Evolutionary conservation across 257 asterid species (phyloP), one percentile per base, ranked within the genome.

Genomic region (Nicotiana sylvestris): DNA sequence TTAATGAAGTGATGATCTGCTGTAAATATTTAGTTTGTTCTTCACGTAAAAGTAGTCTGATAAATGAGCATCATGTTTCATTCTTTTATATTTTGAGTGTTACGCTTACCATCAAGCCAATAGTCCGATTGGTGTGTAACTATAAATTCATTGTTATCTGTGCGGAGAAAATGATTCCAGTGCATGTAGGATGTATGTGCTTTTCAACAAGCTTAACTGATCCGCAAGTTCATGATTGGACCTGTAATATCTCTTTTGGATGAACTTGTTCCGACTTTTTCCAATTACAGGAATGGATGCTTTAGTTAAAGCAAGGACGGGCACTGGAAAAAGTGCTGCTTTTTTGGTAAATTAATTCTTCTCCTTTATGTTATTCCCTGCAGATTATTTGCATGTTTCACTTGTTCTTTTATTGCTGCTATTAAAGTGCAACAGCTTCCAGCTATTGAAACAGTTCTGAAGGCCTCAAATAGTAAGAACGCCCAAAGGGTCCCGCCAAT

Each of bases 391-490:
- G 53, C 53, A 56, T 79, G 53, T 51, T 66, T 81, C 80, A 18
- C 27, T 64, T 61, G 58, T 74, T 60, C 66, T 80, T 76, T 80
- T 84, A 84, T 85, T 86, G 84, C 88, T 86, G 83, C 82, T 87
- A 88, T 91, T 92, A 89, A 96, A 90, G 89, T 85, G 81, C 88
- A 90, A 89, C 97, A 96, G 99, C 97, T 96, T 88, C 99, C 99
- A 89, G 99, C 98, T 90, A 91, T 96, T 93, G 98, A 96, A 94
- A 94, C 98, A 94, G 99, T 91, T 88, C 84, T 96, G 87, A 96
- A 90, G 87, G 92, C 92, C 27, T 86, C 92, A 84, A 83, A 57
- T 82, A 80, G 77, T 33, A 77, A 64, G 56, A 85, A 37, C 74
- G 78, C 37, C 82, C 90, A 83, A 81, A 88, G 93, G 85, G 84